These are phyloP conservation scores for Sphenostylis stenocarpa DNA, from an alignment of 306 rosid genomes.

Conservation along the genomic window DNA sequence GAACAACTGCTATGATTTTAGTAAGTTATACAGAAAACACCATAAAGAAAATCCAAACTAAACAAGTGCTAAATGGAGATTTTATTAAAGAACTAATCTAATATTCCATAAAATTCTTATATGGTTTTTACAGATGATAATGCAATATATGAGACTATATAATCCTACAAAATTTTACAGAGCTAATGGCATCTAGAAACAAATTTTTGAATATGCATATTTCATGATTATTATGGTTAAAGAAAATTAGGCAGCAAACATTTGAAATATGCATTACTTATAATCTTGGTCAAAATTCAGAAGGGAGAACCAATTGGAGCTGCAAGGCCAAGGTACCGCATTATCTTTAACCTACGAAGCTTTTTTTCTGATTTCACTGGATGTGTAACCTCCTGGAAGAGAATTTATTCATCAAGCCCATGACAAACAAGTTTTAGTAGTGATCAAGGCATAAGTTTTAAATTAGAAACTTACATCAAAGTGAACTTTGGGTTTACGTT, in stretches of 20 bases:
- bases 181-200: neutral
- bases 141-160: slow-evolving; percentile 1
- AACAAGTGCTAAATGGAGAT: neutral
- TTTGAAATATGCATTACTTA: slow-evolving; percentile 10
- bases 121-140: slow-evolving; percentile 1
- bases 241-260: neutral
- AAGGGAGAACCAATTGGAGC: slow-evolving; percentile 79
- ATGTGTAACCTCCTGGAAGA: slow-evolving; percentile 54
- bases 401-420: slow-evolving; percentile 22
- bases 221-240: neutral
- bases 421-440: slow-evolving; percentile 7
- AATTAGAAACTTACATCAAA: slow-evolving; percentile 62
- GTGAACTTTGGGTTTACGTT: slow-evolving; percentile 63
- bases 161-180: neutral
- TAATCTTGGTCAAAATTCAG: slow-evolving; percentile 17
- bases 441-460: slow-evolving; percentile 15
- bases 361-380: slow-evolving; percentile 48
- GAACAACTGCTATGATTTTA: neutral
- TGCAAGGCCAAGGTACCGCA: slow-evolving; percentile 74
- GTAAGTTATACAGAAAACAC: neutral
- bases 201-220: neutral
- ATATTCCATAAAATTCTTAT: neutral
- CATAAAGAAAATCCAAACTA: neutral
- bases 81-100: neutral
- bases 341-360: slow-evolving; percentile 65